phyloP scores from a whole-genome alignment of 345 rosid species.

The Salix suchowensis region DNA sequence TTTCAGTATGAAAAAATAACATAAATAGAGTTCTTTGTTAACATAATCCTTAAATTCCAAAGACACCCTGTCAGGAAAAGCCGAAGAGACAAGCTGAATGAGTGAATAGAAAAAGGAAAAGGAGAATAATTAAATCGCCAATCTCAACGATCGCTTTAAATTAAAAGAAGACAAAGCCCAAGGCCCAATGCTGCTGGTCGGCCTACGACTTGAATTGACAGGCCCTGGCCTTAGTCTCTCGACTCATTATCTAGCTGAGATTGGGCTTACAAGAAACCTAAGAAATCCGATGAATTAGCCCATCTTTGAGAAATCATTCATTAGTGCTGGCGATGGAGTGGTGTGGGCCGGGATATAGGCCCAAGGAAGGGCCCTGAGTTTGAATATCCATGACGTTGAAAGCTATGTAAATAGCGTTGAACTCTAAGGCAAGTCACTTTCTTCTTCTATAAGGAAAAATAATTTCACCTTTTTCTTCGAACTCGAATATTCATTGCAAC shows the following conservation, averaged over 20 bases:
- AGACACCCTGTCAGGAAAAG: neutral
- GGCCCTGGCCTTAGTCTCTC: neutral
- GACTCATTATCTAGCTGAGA: neutral
- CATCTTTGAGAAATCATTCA: no score
- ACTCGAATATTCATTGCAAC: no score
- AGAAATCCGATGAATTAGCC: no score
- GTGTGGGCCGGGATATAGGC: neutral
- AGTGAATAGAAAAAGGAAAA: neutral
- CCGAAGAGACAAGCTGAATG: neutral
- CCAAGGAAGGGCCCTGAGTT: no score
- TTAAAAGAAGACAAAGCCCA: neutral
- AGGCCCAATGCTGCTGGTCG: neutral
- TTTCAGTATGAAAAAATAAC: neutral
- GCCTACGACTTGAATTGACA: neutral
- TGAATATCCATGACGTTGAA: no score
- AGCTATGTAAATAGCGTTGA: no score
- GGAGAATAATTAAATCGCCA: neutral
- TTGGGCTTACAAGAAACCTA: neutral
- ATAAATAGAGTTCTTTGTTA: neutral
- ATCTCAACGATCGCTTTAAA: neutral
- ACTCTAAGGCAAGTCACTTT: no score
- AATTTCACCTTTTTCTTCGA: no score
- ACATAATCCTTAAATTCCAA: neutral
- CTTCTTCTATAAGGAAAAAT: no score
- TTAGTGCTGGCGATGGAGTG: neutral